Percentiles rank a stretch among this genome's conserved stretches.
Evolutionary conservation across 352 stramenopile genomes (phyloP).

Genomic region (Plasmopara viticola): DNA sequence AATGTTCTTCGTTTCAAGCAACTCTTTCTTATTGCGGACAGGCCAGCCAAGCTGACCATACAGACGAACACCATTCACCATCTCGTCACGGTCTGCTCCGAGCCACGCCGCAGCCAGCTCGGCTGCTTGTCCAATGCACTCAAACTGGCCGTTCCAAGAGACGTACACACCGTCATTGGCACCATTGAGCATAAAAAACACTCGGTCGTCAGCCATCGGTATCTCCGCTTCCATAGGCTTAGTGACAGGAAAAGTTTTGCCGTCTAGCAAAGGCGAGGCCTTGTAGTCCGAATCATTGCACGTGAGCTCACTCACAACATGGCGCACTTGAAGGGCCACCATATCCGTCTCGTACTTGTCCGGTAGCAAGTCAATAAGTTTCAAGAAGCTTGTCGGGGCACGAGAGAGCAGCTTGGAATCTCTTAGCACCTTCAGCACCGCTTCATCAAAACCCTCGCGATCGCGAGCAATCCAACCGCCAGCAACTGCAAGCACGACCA

Average conservation of each 20-base stretch:
- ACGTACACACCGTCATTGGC: constrained; percentile 74
- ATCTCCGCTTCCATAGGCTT: constrained; percentile 43
- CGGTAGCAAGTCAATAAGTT: constrained; percentile 15
- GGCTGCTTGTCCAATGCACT: constrained; percentile 41
- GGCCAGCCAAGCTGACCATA: constrained; percentile 64
- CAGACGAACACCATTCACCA: constrained; percentile 62
- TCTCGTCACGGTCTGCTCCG: constrained; percentile 55
- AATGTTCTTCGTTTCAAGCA: constrained; percentile 45
- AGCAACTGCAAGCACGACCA: constrained; percentile 10
- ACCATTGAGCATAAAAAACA: constrained; percentile 85
- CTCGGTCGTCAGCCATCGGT: constrained; percentile 30
- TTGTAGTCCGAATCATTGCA: constrained; percentile 35
- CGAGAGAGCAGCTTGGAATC: constrained; percentile 8
- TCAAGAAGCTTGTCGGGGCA: constrained; percentile 6
- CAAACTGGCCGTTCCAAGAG: constrained; percentile 67
- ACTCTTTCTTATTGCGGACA: constrained; percentile 40
- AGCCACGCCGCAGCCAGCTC: constrained; percentile 47
- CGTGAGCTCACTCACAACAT: constrained; percentile 24
- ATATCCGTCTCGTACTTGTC: constrained; percentile 57
- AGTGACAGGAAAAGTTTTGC: constrained; percentile 36
- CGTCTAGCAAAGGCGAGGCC: constrained; percentile 30
- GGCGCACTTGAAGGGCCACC: constrained; percentile 31
- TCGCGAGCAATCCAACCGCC: constrained; percentile 15
- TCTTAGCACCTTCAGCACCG: constrained; percentile 11
- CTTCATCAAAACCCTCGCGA: constrained; percentile 10